Evolutionary conservation across 345 rosid genomes (phyloP).

Genomic region (Gossypium longicalyx): DNA sequence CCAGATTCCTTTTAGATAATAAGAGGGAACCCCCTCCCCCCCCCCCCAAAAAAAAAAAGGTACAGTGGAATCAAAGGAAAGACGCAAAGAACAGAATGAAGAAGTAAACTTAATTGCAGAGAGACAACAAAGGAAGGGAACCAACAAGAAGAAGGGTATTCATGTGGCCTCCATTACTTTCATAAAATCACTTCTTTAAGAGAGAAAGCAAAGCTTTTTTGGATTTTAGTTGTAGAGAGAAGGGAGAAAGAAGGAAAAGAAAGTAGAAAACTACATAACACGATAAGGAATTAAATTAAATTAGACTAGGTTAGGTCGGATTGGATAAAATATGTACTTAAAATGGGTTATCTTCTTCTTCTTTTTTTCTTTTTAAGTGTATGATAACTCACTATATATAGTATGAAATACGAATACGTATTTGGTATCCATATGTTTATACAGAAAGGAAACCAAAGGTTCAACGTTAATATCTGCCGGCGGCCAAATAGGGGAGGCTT

Average conservation of each 20-base stretch:
- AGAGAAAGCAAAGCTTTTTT: neutral
- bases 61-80: neutral
- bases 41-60: neutral
- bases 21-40: neutral
- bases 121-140: neutral
- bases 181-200: neutral
- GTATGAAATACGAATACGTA: neutral
- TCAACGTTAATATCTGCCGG: slow-evolving; percentile 4
- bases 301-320: neutral
- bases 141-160: neutral
- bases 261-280: neutral
- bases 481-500: neutral
- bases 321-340: neutral
- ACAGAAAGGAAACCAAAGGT: neutral
- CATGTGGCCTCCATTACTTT: neutral
- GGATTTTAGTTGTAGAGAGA: neutral
- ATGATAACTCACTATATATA: neutral
- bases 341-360: neutral
- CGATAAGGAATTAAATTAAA: neutral
- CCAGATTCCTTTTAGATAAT: slow-evolving; percentile 18
- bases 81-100: slow-evolving; percentile 1
- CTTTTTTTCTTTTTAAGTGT: neutral
- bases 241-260: neutral
- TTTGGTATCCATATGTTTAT: neutral
- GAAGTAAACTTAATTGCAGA: neutral